phyloP scores from a whole-genome alignment of 2,329 filamentous ascomycete genomes.

The Cercospora beticola region DNA sequence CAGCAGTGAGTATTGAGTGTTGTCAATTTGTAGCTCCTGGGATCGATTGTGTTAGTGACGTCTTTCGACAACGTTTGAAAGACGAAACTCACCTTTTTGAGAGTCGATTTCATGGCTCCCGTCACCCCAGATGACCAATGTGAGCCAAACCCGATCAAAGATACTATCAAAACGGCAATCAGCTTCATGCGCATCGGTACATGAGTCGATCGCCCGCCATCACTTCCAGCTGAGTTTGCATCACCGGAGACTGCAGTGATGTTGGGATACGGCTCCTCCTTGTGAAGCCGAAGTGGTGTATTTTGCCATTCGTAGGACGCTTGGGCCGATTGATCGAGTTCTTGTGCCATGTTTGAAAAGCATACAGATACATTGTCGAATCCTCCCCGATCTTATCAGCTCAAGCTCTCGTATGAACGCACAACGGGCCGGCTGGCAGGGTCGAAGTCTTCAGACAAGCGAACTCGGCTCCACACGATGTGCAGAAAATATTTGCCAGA shows the following conservation, averaged over 20 bases:
- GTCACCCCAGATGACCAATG: conserved; percentile 62
- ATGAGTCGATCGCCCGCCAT: conserved; percentile 16
- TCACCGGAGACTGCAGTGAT: conserved; percentile 9
- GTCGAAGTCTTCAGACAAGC: not conserved
- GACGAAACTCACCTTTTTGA: conserved; percentile 51
- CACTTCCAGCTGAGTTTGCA: conserved; percentile 9
- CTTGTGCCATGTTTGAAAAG: not conserved
- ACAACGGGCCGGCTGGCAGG: not conserved
- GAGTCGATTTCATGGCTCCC: conserved; percentile 60
- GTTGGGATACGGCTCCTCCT: not conserved
- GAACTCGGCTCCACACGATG: not conserved
- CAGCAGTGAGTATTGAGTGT: conserved; percentile 59
- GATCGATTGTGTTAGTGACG: not conserved
- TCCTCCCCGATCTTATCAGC: conserved; percentile 1
- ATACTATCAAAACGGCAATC: conserved; percentile 52
- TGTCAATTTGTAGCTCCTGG: conserved; percentile 56
- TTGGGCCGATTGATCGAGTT: not conserved
- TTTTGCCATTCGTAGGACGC: not conserved
- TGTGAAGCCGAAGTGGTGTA: not conserved
- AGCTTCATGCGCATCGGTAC: conserved; percentile 39
- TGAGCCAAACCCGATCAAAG: conserved; percentile 59
- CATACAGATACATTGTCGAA: not conserved
- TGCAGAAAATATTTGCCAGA: not conserved
- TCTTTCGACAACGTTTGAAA: too few relatives aligned
- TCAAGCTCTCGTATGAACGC: not conserved